These are phyloP conservation scores for Xylaria sp. DNA, from an alignment of 2,329 filamentous ascomycete genomes.

Conservation along the genomic window DNA sequence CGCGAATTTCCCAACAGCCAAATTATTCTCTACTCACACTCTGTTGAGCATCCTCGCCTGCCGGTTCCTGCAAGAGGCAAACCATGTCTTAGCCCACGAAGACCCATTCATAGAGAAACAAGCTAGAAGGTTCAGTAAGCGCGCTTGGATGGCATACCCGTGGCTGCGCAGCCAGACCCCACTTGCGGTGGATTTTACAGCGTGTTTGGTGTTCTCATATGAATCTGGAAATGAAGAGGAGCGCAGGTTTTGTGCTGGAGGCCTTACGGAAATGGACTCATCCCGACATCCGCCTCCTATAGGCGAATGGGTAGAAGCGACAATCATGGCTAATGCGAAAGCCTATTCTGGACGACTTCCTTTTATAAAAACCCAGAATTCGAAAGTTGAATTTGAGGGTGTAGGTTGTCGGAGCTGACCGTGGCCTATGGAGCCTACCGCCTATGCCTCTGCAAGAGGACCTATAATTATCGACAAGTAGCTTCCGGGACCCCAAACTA, in stretches of 20 bases:
- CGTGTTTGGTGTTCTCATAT: slow-evolving; percentile 44
- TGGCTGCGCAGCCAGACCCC: slow-evolving; percentile 45
- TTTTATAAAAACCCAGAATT: slow-evolving; percentile 45
- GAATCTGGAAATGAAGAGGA: slow-evolving; percentile 45
- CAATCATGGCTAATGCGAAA: slow-evolving; percentile 47
- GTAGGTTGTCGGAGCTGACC: slow-evolving; percentile 45
- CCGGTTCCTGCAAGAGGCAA: slow-evolving; percentile 44
- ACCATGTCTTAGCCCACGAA: slow-evolving; percentile 37
- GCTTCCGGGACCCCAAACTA: slow-evolving; percentile 4
- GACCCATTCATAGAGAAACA: slow-evolving; percentile 38
- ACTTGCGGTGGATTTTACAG: slow-evolving; percentile 45
- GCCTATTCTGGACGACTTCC: slow-evolving; percentile 46
- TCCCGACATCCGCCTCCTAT: slow-evolving; percentile 45
- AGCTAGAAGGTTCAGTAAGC: slow-evolving; percentile 41
- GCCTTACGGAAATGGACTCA: slow-evolving; percentile 44
- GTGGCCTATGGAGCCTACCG: background rate
- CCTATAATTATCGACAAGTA: background rate
- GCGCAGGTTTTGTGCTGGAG: slow-evolving; percentile 40
- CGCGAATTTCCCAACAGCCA: slow-evolving; percentile 44
- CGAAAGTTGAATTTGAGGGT: slow-evolving; percentile 43
- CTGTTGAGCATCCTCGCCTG: slow-evolving; percentile 43
- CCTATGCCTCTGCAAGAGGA: background rate
- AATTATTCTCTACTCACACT: slow-evolving; percentile 44
- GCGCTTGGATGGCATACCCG: slow-evolving; percentile 45
- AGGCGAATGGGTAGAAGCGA: slow-evolving; percentile 44